Base-by-base conservation (phyloP, 1,284 basidiomycete genomes). In the Sporisorium scitamineum region DNA sequence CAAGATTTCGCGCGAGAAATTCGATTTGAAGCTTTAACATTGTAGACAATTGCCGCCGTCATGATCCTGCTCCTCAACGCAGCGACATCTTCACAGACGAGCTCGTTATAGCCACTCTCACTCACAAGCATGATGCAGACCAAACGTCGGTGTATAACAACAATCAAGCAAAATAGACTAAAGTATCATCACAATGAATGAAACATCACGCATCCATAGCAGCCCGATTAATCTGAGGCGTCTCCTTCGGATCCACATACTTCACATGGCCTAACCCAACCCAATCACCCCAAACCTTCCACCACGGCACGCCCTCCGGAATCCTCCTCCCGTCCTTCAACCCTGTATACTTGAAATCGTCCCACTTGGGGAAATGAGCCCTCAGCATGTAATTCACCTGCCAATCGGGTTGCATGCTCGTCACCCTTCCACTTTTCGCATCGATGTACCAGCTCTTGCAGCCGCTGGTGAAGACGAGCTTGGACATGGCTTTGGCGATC, bases 401-500 rank as follows among this genome's bases (percentile, higher is more conserved):
- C 76, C 77, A 83, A 60, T 81, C 81, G 16, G 82, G 82, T 55
- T 84, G 74, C 53, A 84, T 67, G 29, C 77, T 78, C 2, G 81
- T 78, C 3, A 84, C 75, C 16, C 81, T 53, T 1, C 80, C 81
- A 13, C 67, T 67, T 29, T 61, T 70, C 8, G 62, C 22, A 55
- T 84, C 81, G 44, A 79, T 70, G 70, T 84, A 84, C 83, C 83
- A 84, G 24, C 64, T 61, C 48, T 80, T 79, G 56, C 82, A 83
- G 3, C 69, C 66, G 24, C 51, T 63, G 26, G 65, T 66, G 41
- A 81, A 84, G 20, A 84, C 83, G 41, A 76, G 61, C 14, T 75
- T 60, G 50, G 56, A 42, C 80, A 83, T 83, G 37, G 44, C 26
- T 51, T 77, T 76, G 31, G 77, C 78, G 58, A 84, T 80, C 78